A percentile compares a stretch with the other conserved stretches of the same genome.
Evolutionary conservation across 2,329 filamentous ascomycete genomes (phyloP).

Genomic region (Diaporthe sp.): DNA sequence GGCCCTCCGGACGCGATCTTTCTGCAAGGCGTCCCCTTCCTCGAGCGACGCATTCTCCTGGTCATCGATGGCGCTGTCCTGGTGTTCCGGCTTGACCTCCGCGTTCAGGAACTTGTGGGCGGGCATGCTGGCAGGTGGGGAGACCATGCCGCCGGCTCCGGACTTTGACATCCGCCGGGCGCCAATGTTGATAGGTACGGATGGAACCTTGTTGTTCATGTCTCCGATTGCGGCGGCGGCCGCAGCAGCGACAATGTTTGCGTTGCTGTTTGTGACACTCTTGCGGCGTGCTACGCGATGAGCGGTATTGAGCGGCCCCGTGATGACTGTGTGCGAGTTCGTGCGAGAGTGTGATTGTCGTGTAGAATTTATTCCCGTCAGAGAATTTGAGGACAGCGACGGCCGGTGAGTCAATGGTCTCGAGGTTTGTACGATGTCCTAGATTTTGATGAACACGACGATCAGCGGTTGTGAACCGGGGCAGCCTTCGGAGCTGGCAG

Average conservation of each 20-base stretch:
- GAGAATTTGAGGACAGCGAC: conserved; percentile 66
- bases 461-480: conserved; percentile 50
- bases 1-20: conserved; percentile 68
- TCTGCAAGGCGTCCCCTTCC: conserved; percentile 60
- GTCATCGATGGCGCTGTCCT: conserved; percentile 76
- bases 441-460: conserved; percentile 42
- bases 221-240: conserved; percentile 57
- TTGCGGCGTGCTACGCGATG: conserved; percentile 93
- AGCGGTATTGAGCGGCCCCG: conserved; percentile 79
- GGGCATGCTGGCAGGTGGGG: conserved; percentile 76
- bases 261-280: conserved; percentile 83
- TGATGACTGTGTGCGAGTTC: conserved; percentile 84
- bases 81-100: conserved; percentile 59
- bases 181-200: conserved; percentile 67
- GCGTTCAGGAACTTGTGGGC: conserved; percentile 60
- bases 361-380: conserved; percentile 66
- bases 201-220: conserved; percentile 56
- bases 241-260: conserved; percentile 80
- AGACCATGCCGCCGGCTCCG: conserved; percentile 66
- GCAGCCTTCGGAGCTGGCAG: conserved; percentile 41
- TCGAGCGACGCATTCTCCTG: conserved; percentile 69
- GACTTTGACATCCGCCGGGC: conserved; percentile 76
- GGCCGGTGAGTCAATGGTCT: conserved; percentile 74
- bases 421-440: conserved; percentile 74
- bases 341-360: conserved; percentile 77